Evolutionary conservation across 371 early-diverging fungal genomes (phyloP).

Genomic region (Actinomucor elegans): DNA sequence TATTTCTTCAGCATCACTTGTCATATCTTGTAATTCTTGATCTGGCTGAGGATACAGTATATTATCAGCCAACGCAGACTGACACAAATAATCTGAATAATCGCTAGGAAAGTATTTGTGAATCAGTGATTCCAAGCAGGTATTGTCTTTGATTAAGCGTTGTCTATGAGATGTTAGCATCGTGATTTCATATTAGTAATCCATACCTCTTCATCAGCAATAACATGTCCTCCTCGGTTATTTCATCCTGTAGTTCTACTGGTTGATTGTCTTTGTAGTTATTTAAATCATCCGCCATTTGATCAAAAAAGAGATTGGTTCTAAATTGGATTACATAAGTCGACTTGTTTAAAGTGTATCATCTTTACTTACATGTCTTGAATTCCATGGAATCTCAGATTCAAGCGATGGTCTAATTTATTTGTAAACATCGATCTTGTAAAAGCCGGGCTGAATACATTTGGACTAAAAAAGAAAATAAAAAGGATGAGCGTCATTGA

Average conservation of each 20-base stretch:
- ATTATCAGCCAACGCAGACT: constrained; percentile 14
- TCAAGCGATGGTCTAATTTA: too few relatives aligned
- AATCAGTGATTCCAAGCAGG: constrained; percentile 2
- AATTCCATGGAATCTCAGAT: too few relatives aligned
- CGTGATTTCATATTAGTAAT: too few relatives aligned
- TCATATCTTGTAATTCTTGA: background rate
- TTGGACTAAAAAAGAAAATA: too few relatives aligned
- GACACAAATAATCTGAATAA: constrained; percentile 3
- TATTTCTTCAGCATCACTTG: background rate
- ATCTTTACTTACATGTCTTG: too few relatives aligned
- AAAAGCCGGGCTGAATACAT: too few relatives aligned
- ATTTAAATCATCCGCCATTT: constrained; percentile 6
- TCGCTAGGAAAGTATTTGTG: constrained; percentile 16
- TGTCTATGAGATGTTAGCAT: too few relatives aligned
- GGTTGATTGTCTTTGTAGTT: constrained; percentile 4
- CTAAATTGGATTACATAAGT: constrained; percentile 4
- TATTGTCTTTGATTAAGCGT: background rate
- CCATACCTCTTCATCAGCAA: constrained; percentile 25
- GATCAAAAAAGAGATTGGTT: constrained; percentile 12
- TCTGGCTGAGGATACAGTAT: background rate
- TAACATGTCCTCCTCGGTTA: constrained; percentile 15
- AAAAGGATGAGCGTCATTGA: too few relatives aligned
- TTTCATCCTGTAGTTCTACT: background rate
- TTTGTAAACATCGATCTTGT: too few relatives aligned
- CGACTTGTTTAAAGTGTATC: background rate